phyloP scores from a whole-genome alignment of 768 basidiomycete species.

The Xerocomus spinulosus region DNA sequence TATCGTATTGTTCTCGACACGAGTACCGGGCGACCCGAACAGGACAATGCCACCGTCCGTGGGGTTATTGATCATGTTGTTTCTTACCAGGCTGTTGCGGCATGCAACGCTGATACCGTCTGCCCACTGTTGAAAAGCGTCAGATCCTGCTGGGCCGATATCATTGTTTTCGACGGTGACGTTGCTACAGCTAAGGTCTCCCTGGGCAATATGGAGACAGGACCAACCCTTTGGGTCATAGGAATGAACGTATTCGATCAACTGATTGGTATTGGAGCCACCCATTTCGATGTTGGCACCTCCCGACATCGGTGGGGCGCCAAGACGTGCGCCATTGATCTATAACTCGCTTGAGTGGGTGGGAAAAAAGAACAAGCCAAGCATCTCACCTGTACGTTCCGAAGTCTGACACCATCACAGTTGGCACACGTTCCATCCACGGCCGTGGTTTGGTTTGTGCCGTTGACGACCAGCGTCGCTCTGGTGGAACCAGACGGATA shows the following conservation, averaged over 20 bases:
- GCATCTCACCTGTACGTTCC: constrained; percentile 61
- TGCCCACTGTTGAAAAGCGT: constrained; percentile 68
- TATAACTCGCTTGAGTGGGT: not conserved
- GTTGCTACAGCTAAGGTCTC: constrained; percentile 59
- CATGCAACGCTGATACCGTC: constrained; percentile 79
- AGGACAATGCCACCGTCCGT: constrained; percentile 80
- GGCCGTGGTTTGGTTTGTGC: constrained; percentile 67
- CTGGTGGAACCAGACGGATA: constrained; percentile 66
- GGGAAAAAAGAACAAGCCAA: not conserved
- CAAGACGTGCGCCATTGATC: constrained; percentile 50
- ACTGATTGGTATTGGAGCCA: constrained; percentile 63
- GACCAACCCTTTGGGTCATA: constrained; percentile 80
- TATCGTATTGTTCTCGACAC: constrained; percentile 73
- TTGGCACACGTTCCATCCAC: constrained; percentile 59
- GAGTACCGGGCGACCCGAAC: constrained; percentile 70
- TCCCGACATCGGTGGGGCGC: constrained; percentile 48
- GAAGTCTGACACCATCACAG: constrained; percentile 57
- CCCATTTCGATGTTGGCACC: constrained; percentile 87
- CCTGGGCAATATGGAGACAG: constrained; percentile 75
- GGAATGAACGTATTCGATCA: constrained; percentile 73
- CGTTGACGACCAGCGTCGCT: constrained; percentile 69
- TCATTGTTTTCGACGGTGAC: constrained; percentile 74
- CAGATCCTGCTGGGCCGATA: constrained; percentile 72
- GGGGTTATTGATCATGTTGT: constrained; percentile 66
- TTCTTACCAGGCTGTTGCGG: constrained; percentile 52